Percentiles rank a stretch among this genome's conserved stretches.
Evolutionary conservation across 2,329 filamentous ascomycete species (phyloP).

Genomic region (Cordyceps pruinosa): DNA sequence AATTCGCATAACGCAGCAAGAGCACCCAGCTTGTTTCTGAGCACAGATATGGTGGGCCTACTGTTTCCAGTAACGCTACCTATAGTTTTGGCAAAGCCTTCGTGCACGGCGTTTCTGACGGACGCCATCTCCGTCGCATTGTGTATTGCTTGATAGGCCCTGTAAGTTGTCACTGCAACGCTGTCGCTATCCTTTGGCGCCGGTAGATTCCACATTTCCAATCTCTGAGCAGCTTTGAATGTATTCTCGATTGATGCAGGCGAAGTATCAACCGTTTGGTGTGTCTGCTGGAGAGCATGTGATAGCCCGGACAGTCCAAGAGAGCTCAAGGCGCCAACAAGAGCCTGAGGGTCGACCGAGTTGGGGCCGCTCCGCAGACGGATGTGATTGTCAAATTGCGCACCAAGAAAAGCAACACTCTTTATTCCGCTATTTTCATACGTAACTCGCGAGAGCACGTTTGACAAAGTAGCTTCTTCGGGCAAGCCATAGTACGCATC

Average conservation of each 20-base stretch:
- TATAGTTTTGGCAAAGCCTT: conserved; percentile 56
- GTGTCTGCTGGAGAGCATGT: conserved; percentile 65
- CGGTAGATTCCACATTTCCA: conserved; percentile 90
- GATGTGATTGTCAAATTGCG: conserved; percentile 82
- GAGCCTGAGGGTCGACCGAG: conserved; percentile 55
- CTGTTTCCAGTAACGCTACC: conserved; percentile 43
- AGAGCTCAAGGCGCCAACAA: conserved; percentile 70
- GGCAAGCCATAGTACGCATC: conserved; percentile 92
- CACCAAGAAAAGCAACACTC: conserved; percentile 82
- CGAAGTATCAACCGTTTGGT: conserved; percentile 53
- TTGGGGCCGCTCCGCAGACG: conserved; percentile 51
- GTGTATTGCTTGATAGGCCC: conserved; percentile 71
- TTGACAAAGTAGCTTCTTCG: conserved; percentile 67
- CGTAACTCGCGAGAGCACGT: conserved; percentile 74
- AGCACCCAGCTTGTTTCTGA: conserved; percentile 51
- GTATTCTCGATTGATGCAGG: conserved; percentile 61
- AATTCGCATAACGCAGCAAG: conserved; percentile 74
- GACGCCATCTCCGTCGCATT: conserved; percentile 51
- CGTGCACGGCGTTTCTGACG: conserved; percentile 53
- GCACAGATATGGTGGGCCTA: conserved; percentile 38
- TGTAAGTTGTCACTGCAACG: conserved; percentile 66
- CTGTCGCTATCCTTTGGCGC: conserved; percentile 57
- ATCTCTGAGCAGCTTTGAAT: conserved; percentile 69
- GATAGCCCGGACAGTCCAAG: conserved; percentile 83
- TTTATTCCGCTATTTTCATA: conserved; percentile 85